Conservation (phyloP, 2,329 filamentous ascomycete genomes). For the Colletotrichum lindemuthianum region DNA sequence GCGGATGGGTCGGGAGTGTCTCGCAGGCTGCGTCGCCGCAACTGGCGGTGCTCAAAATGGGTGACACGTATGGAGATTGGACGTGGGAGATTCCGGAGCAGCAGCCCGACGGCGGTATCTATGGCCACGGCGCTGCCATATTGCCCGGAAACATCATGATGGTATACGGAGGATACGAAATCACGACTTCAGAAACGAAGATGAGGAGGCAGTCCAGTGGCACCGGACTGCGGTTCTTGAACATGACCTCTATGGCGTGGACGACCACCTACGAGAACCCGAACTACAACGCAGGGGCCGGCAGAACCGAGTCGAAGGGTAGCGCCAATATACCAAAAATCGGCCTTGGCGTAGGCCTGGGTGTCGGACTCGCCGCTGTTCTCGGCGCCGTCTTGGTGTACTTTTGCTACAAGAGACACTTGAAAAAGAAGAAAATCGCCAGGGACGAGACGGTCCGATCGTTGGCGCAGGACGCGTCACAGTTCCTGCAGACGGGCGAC, state of each 20-base stretch:
- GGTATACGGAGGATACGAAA: constrained; percentile 70
- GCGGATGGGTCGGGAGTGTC: constrained; percentile 92
- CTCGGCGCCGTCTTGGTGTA: constrained; percentile 57
- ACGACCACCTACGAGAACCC: constrained; percentile 61
- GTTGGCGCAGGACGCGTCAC: constrained; percentile 60
- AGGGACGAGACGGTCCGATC: constrained; percentile 58
- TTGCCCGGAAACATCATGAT: constrained; percentile 76
- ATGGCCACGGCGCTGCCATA: constrained; percentile 71
- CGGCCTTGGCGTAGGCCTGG: constrained; percentile 72
- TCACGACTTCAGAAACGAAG: constrained; percentile 48
- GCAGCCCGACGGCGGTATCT: constrained; percentile 62
- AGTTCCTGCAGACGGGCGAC: constrained; percentile 53
- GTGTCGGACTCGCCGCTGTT: constrained; percentile 67
- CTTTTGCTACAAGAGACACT: constrained; percentile 59
- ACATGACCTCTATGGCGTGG: constrained; percentile 68
- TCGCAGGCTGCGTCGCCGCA: constrained; percentile 82
- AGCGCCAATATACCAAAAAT: constrained; percentile 53
- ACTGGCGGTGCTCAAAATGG: constrained; percentile 79
- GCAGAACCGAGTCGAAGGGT: neutral
- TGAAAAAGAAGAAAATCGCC: constrained; percentile 44
- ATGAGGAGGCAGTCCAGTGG: constrained; percentile 47
- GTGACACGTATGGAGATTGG: constrained; percentile 80
- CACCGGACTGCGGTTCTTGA: constrained; percentile 58
- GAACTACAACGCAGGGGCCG: constrained; percentile 27
- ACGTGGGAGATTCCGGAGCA: constrained; percentile 71